phyloP scores from a whole-genome alignment of 2,329 filamentous ascomycete species.

The Colletotrichum sp. region DNA sequence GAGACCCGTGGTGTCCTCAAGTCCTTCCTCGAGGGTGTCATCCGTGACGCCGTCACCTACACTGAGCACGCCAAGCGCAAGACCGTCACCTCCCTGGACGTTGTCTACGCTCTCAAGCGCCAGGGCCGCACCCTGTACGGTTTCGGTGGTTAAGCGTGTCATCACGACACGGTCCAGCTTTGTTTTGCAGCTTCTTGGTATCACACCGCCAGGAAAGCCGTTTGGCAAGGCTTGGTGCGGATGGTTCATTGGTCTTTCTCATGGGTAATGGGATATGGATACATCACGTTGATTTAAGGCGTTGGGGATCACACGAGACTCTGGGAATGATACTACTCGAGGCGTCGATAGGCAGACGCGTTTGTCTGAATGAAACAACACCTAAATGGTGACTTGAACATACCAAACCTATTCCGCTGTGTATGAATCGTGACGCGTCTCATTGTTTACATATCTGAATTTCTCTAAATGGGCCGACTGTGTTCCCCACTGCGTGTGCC shows the following conservation, averaged over 20 bases:
- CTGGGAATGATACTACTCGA: conserved; percentile 21
- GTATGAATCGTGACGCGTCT: background rate
- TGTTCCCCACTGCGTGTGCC: background rate
- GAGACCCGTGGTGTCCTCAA: conserved; percentile 80
- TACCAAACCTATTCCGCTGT: background rate
- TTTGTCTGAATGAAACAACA: conserved; percentile 23
- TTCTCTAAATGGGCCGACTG: background rate
- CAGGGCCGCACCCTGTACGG: conserved; percentile 82
- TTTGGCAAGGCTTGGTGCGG: background rate
- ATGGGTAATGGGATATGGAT: conserved; percentile 19
- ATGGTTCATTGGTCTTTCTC: conserved; percentile 20
- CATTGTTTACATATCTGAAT: background rate
- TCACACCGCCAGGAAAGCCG: background rate
- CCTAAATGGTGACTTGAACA: conserved; percentile 24
- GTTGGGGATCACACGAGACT: conserved; percentile 27
- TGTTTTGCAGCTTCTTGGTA: conserved; percentile 2
- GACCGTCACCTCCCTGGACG: conserved; percentile 75
- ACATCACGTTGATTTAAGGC: conserved; percentile 27
- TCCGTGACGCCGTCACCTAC: conserved; percentile 79
- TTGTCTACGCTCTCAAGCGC: conserved; percentile 72
- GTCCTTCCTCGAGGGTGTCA: conserved; percentile 79
- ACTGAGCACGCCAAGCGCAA: conserved; percentile 83
- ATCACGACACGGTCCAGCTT: background rate
- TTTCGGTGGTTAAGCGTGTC: conserved; percentile 77
- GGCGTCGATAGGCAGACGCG: conserved; percentile 26